These are phyloP conservation scores for Casuarina cunninghamiana DNA, from an alignment of 306 rosid genomes.

Conservation along the genomic window DNA sequence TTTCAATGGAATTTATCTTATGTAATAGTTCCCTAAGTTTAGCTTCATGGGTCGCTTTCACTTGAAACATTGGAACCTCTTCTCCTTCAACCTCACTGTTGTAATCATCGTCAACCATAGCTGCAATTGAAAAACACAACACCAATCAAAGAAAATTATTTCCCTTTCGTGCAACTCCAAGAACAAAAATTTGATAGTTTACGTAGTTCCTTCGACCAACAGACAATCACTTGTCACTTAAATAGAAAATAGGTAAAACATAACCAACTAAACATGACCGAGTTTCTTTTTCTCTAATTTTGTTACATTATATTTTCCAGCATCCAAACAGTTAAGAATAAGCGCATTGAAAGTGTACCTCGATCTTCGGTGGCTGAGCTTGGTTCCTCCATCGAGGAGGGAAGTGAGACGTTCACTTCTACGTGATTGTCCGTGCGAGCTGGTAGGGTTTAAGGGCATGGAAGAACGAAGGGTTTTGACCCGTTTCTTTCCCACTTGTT, in stretches of 20 bases:
- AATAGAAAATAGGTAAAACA: neutral
- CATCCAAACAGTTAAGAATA: neutral
- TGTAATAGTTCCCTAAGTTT: constrained; percentile 42
- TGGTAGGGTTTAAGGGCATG: constrained; percentile 1
- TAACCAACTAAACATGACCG: neutral
- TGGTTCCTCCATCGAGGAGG: constrained; percentile 11
- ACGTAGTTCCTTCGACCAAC: neutral
- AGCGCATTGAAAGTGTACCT: neutral
- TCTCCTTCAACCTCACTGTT: constrained; percentile 18
- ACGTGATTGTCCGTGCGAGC: neutral
- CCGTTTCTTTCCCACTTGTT: no score
- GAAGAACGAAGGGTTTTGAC: neutral
- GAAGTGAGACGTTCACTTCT: neutral
- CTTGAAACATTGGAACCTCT: constrained; percentile 22
- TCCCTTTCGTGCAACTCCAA: neutral
- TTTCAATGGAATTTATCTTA: constrained; percentile 43
- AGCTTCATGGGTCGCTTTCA: constrained; percentile 37
- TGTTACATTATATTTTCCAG: neutral
- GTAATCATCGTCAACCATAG: constrained; percentile 30
- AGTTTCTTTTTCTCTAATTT: neutral
- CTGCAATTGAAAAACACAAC: neutral
- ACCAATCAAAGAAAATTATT: constrained; percentile 4
- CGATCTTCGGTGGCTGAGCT: constrained; percentile 15
- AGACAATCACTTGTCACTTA: neutral
- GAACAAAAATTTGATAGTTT: neutral